phyloP scores from a whole-genome alignment of 1,284 basidiomycete genomes.

The Austroboletus niveus region DNA sequence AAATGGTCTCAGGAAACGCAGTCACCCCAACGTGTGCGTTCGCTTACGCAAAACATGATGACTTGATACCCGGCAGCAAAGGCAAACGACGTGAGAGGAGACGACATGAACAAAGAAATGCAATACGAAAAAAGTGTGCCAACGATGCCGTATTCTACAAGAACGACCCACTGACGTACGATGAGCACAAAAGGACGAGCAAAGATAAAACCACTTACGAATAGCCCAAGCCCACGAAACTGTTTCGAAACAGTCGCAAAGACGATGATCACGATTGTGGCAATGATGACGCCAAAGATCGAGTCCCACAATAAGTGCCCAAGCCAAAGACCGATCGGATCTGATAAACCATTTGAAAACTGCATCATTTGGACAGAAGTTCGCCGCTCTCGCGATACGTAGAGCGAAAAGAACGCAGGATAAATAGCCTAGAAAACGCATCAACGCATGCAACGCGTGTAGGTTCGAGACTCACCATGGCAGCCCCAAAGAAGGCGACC shows the following conservation, averaged over 20 bases:
- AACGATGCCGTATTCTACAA: slow-evolving; percentile 70
- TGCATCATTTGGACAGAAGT: slow-evolving; percentile 78
- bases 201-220: slow-evolving; percentile 44
- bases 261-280: slow-evolving; percentile 62
- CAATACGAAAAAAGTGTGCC: slow-evolving; percentile 70
- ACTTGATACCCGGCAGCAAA: slow-evolving; percentile 73
- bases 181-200: slow-evolving; percentile 1
- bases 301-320: slow-evolving; percentile 78
- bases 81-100: slow-evolving; percentile 75
- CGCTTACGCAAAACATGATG: slow-evolving; percentile 64
- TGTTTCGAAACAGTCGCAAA: slow-evolving; percentile 58
- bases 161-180: slow-evolving; percentile 58
- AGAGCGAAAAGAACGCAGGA: slow-evolving; percentile 78
- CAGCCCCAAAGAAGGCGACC: slow-evolving; percentile 65
- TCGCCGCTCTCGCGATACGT: slow-evolving; percentile 66
- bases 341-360: slow-evolving; percentile 71
- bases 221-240: slow-evolving; percentile 68
- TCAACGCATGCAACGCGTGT: not conserved
- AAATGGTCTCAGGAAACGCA: not conserved
- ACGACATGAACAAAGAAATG: slow-evolving; percentile 58
- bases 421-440: slow-evolving; percentile 54
- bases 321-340: slow-evolving; percentile 74
- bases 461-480: slow-evolving; percentile 49
- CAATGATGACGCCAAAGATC: slow-evolving; percentile 53
- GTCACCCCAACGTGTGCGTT: not conserved